Evolutionary conservation across 345 rosid species (phyloP).

Genomic region (Pistacia integerrima): DNA sequence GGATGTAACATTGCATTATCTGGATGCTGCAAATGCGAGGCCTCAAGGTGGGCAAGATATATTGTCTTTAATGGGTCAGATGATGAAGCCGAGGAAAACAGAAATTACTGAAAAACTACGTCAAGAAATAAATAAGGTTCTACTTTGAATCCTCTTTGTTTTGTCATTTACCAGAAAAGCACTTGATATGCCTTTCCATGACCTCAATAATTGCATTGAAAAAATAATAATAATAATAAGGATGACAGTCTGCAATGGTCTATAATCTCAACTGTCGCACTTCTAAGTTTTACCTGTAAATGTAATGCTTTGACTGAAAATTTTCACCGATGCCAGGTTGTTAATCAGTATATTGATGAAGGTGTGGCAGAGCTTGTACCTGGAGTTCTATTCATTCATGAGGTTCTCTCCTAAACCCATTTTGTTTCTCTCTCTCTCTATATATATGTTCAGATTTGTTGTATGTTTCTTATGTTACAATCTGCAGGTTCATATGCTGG

Average conservation of each 20-base stretch:
- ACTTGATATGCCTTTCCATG: neutral
- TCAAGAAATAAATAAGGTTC: slow-evolving; percentile 96
- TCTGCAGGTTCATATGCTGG: slow-evolving; percentile 95
- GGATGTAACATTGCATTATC: slow-evolving; percentile 98
- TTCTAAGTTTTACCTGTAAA: neutral
- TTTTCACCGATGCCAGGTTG: slow-evolving; percentile 61
- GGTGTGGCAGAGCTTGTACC: slow-evolving; percentile 99
- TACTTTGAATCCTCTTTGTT: neutral
- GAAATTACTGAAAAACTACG: slow-evolving; percentile 97
- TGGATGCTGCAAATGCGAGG: slow-evolving; percentile 99
- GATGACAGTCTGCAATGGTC: neutral
- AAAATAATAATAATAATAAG: too few relatives aligned
- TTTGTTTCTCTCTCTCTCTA: neutral
- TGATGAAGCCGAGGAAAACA: slow-evolving; percentile 98
- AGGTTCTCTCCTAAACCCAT: slow-evolving; percentile 48
- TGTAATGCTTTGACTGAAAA: slow-evolving; percentile 14
- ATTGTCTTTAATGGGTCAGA: slow-evolving; percentile 96
- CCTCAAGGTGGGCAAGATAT: slow-evolving; percentile 99
- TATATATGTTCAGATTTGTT: neutral
- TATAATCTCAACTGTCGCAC: neutral
- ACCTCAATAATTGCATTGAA: neutral
- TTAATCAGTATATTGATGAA: slow-evolving; percentile 91
- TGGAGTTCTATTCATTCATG: slow-evolving; percentile 96
- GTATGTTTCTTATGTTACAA: slow-evolving; percentile 11
- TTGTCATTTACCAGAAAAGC: neutral